Evolutionary conservation across 108 stramenopile genomes (phyloP).

Genomic region (Pseudonitzschia pungens): DNA sequence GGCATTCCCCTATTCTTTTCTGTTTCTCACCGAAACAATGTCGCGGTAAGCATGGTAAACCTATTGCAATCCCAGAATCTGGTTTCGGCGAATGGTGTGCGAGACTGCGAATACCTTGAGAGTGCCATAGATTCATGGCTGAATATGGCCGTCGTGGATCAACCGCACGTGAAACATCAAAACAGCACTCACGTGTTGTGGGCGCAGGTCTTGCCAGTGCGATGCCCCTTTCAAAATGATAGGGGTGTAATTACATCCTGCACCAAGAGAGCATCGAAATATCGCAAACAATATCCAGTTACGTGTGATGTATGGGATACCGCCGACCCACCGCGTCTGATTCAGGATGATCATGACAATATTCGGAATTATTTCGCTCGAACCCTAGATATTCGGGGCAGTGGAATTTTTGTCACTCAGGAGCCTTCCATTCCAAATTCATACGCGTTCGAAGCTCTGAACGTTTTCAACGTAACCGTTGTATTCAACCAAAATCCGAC

Average conservation of each 20-base stretch:
- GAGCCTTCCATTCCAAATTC: background rate
- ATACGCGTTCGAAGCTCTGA: background rate
- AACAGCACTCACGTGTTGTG: conserved; percentile 40
- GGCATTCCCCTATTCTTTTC: conserved; percentile 43
- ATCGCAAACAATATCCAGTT: background rate
- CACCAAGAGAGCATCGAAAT: background rate
- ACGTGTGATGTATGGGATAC: conserved; percentile 3
- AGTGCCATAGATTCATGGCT: conserved; percentile 34
- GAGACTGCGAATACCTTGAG: conserved; percentile 34
- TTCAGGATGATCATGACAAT: too few species aligned
- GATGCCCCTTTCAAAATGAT: conserved; percentile 55
- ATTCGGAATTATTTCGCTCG: conserved; percentile 30
- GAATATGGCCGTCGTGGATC: conserved; percentile 7
- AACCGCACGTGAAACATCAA: background rate
- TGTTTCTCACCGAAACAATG: conserved; percentile 24
- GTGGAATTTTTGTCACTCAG: background rate
- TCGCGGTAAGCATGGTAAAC: conserved; percentile 18
- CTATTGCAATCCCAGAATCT: conserved; percentile 40
- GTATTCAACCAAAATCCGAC: conserved; percentile 38
- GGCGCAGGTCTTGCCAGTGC: conserved; percentile 59
- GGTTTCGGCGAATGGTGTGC: conserved; percentile 11
- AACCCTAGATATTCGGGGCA: background rate
- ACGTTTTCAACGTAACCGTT: conserved; percentile 18
- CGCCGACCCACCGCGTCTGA: background rate
- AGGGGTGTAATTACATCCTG: conserved; percentile 50